Evolutionary conservation across 495 filamentous ascomycete genomes (phyloP).

Genomic region (Oidiodendron maius): DNA sequence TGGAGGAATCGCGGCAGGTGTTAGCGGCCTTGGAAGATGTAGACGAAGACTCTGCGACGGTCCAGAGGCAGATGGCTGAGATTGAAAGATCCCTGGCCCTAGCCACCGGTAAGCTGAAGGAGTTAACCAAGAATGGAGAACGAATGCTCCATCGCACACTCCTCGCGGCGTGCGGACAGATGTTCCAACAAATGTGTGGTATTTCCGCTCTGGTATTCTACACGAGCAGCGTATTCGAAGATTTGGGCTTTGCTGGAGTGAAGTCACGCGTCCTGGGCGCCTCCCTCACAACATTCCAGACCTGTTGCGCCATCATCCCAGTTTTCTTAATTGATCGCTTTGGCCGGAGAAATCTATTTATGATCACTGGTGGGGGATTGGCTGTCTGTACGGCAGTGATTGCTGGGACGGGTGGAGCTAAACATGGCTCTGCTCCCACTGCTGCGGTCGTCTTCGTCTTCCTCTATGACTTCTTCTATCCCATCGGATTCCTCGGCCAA

Average conservation of each 20-base stretch:
- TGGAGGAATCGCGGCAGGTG: conserved; percentile 46
- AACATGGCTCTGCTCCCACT: not conserved
- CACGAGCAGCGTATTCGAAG: conserved; percentile 52
- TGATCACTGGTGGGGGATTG: conserved; percentile 44
- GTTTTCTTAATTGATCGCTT: conserved; percentile 73
- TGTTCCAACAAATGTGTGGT: conserved; percentile 47
- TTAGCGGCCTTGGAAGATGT: not conserved
- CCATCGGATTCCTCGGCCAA: conserved; percentile 50
- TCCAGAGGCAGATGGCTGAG: not conserved
- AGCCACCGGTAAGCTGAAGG: not conserved
- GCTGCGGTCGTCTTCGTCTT: not conserved
- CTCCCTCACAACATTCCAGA: conserved; percentile 44
- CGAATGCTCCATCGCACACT: not conserved
- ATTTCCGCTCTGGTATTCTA: conserved; percentile 59
- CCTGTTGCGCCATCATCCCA: conserved; percentile 46
- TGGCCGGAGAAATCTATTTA: conserved; percentile 54
- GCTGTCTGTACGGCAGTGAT: not conserved
- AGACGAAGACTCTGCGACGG: not conserved
- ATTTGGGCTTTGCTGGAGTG: conserved; percentile 40
- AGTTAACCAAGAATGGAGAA: not conserved
- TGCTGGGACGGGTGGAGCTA: not conserved
- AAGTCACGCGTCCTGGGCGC: conserved; percentile 33
- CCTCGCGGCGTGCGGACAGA: conserved; percentile 34
- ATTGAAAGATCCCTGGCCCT: not conserved
- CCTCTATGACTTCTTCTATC: conserved; percentile 55